Base-by-base conservation (phyloP, 2,329 filamentous ascomycete species). In the Gremmenia infestans region DNA sequence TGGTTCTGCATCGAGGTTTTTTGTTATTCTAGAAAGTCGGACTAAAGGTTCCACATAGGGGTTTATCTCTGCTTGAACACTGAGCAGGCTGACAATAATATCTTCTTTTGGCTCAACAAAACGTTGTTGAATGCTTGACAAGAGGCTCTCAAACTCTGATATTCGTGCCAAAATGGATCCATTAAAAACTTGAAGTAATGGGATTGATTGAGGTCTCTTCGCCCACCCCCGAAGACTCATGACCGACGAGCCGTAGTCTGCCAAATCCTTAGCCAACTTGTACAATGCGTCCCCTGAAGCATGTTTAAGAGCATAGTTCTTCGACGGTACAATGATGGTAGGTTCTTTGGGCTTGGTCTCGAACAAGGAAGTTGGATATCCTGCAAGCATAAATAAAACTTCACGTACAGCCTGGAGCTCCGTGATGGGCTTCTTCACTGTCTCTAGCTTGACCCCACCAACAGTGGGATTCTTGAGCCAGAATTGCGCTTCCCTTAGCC, bases 331-430 rank as follows among this genome's bases (percentile, higher is more conserved):
- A 48, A 66, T 72, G 54, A 22, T 60, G 62, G 62, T 74, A 74
- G 53, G 67, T 23, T 71, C 64, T 50, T 75, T 72, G 43, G 75
- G 53, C 4, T 60, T 61, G 5, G 68, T 61, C 37, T 66, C 68
- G 65, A 92, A 96, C 1, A 96, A 68, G 1, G 84, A 86, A 2
- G 88, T 93, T 5, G 85, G 81, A 4, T 94, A 74, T 0, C 92
- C 92, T 53, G 84, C 82, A 0, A 97, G 79, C 89, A 97, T 95
- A 65, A 90, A 93, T 0, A 97, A 75, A 0, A 84, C 81, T 67
- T 97, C 91, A 48, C 91, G 83, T 25, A 92, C 74, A 11, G 86
- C 76, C 60, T 92, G 85, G 1, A 88, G 75, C 68, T 96, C 92
- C 22, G 66, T 68, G 40, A 68, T 62, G 23, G 52, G 59, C 46